These are phyloP conservation scores for Sextonia rubra DNA, from an alignment of 164 flowering plant species.

Conservation along the genomic window DNA sequence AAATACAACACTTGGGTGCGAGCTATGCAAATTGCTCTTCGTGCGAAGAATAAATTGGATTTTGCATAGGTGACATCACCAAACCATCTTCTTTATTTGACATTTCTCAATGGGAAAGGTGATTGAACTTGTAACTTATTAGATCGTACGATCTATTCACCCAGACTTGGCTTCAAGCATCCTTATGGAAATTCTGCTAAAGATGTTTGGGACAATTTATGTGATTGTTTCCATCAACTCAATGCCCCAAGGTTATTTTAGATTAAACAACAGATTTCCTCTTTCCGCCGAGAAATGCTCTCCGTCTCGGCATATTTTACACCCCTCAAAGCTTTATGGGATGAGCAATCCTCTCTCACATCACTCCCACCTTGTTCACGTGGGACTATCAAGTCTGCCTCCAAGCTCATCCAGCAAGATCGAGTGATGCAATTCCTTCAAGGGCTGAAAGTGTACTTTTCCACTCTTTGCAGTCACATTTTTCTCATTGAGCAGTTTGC, in stretches of 20 bases:
- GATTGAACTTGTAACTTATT: too few relatives aligned
- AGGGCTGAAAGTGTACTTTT: too few relatives aligned
- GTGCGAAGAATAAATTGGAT: conserved; percentile 5
- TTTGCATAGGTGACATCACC: background rate
- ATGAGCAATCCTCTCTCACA: too few relatives aligned
- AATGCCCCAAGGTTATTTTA: background rate
- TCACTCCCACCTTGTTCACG: too few relatives aligned
- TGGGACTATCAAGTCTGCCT: too few relatives aligned
- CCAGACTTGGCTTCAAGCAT: conserved; percentile 4
- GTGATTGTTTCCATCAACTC: conserved; percentile 3
- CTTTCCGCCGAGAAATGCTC: background rate
- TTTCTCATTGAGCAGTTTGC: too few relatives aligned
- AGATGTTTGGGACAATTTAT: background rate
- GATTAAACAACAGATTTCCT: background rate
- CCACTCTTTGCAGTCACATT: too few relatives aligned
- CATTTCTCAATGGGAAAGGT: background rate
- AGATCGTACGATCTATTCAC: background rate
- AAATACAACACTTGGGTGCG: conserved; percentile 1
- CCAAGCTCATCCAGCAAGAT: too few relatives aligned
- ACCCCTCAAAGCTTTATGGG: too few relatives aligned
- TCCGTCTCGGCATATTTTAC: too few relatives aligned
- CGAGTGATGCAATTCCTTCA: too few relatives aligned
- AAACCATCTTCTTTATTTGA: conserved; percentile 1
- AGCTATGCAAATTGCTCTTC: background rate
- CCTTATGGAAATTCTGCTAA: background rate